Base-by-base conservation (phyloP, 2,329 filamentous ascomycete species). In the Colletotrichum costaricense region DNA sequence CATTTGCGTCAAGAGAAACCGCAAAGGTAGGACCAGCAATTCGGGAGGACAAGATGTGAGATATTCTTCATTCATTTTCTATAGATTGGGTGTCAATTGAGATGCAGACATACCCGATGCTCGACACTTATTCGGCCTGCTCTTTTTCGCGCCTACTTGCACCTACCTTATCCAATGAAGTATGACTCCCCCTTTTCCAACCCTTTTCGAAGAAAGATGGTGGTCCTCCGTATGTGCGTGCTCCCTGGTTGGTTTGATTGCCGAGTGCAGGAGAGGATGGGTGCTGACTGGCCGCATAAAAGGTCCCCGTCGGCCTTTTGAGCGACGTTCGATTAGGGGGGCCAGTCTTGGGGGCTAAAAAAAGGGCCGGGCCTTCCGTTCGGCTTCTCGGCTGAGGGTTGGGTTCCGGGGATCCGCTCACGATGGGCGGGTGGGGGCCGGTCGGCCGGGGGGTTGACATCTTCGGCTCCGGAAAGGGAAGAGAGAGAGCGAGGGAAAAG, bases 181-280 rank as follows among this genome's bases (percentile, higher is more conserved):
- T 7, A n/a, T 19, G 8, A 19, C 9, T 19, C 16, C 19, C 19
- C 19, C 16, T 8, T 46, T 46, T 46, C 19, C 19, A 8, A 19
- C 42, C 42, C 16, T 7, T 46, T n/a, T 8, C 14, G 19, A n/a
- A 46, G 19, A 46, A 6, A 46, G 19, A 42, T 7, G 42, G 4
- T n/a, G 42, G 42, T 46, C 19, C 42, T 46, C 30, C 4, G 30
- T 33, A 9, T 33, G 30, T 33, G 30, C 30, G 8, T 33, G 30
- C 8, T 33, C 42, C 19, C 46, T 72, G 66, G 59, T 72, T 69
- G 69, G 66, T 4, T 64, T 30, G 54, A 69, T 69, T 69, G 66
- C 59, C 59, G 69, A 64, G 69, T 60, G 33, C 5, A 42, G 54
- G 30, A 33, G 30, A 42, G 8, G 49, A 35, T n/a, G 42, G 26